Percentiles rank a stretch among this genome's conserved stretches.
phyloP scores from a whole-genome alignment of 192 early-diverging fungal genomes.

The Allomyces arbusculus region DNA sequence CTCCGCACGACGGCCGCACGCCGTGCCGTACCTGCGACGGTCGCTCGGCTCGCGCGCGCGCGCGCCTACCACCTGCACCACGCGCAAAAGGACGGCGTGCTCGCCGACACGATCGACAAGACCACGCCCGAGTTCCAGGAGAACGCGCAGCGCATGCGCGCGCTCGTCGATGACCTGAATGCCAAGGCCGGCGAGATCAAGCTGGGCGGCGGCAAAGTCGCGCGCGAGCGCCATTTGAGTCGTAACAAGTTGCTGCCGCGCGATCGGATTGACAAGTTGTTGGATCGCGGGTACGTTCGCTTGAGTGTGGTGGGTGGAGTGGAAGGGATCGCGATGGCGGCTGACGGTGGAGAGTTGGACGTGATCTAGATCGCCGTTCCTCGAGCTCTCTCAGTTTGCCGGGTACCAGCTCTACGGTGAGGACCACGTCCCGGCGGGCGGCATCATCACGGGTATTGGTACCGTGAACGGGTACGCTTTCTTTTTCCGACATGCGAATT shows the following conservation, averaged over 20 bases:
- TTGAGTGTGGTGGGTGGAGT: no score
- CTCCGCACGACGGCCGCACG: no score
- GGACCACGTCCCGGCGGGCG: conserved; percentile 57
- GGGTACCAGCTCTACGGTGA: conserved; percentile 61
- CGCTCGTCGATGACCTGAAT: conserved; percentile 41
- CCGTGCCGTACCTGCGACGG: no score
- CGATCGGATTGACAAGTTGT: conserved; percentile 59
- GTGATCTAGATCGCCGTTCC: conserved; percentile 55
- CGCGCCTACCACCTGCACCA: not conserved
- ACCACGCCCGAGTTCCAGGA: conserved; percentile 54
- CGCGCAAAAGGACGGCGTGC: conserved; percentile 1
- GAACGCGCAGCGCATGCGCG: conserved; percentile 27
- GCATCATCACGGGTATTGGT: conserved; percentile 91
- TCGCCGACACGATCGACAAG: conserved; percentile 29
- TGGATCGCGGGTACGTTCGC: conserved; percentile 46
- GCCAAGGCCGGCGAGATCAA: conserved; percentile 44
- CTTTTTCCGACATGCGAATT: not conserved
- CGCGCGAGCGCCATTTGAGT: conserved; percentile 60
- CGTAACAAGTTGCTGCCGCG: conserved; percentile 80
- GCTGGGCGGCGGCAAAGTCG: conserved; percentile 63
- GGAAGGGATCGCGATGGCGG: no score
- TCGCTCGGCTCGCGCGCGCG: no score
- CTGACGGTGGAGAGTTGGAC: no score
- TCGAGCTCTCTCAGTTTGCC: conserved; percentile 87
- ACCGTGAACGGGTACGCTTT: conserved; percentile 53